Conservation (phyloP, 139 green algal genomes). For the Chlorella sp. region DNA sequence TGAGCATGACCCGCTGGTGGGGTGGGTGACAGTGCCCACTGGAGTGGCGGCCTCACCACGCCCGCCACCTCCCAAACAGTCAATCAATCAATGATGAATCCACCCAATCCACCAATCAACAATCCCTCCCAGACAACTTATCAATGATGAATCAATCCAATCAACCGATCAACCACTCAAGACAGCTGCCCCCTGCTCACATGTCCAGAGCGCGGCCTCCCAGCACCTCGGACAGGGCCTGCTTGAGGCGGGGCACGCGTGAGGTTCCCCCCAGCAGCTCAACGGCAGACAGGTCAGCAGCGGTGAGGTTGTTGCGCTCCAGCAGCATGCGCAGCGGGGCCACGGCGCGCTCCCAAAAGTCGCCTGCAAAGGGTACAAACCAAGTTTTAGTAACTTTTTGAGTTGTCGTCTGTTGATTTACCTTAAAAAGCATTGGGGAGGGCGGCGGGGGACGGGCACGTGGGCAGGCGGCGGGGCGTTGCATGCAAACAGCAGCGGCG, state of each 20-base stretch:
- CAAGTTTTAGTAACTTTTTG: too few relatives aligned
- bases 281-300: conserved; percentile 76
- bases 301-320: conserved; percentile 72
- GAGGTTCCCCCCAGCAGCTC: conserved; percentile 91
- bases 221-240: conserved; percentile 77
- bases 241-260: conserved; percentile 84
- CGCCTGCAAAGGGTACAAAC: conserved; percentile 31
- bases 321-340: conserved; percentile 76
- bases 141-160: too few relatives aligned
- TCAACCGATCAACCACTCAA: too few relatives aligned
- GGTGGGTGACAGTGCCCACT: not conserved
- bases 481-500: not conserved
- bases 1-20: not conserved
- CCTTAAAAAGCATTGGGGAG: too few relatives aligned
- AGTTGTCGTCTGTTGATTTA: too few relatives aligned
- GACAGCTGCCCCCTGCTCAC: conserved; percentile 23
- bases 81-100: too few relatives aligned
- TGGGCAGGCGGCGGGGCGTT: not conserved
- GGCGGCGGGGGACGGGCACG: too few relatives aligned
- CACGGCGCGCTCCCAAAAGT: conserved; percentile 74
- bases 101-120: too few relatives aligned
- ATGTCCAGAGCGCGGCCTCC: conserved; percentile 73
- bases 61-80: too few relatives aligned
- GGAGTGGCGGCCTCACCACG: too few relatives aligned
- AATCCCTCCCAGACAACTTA: too few relatives aligned